Base-by-base conservation (phyloP, 345 rosid species). In the Hirschfeldia incana region DNA sequence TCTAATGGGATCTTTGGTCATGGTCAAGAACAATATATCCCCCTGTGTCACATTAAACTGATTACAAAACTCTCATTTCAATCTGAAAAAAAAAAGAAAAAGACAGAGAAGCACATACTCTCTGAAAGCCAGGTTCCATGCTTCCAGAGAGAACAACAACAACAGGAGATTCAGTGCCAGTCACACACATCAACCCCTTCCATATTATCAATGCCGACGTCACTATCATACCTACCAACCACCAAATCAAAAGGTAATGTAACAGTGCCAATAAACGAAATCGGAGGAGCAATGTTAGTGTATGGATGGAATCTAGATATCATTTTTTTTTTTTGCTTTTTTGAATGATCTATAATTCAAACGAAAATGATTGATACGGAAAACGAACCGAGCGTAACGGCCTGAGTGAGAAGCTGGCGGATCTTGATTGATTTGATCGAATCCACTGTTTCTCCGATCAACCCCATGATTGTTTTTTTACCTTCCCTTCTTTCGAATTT, bases 101-200 rank as follows among this genome's bases (percentile, higher is more conserved):
- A 75, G 72, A 61, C 63, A 5, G 74, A 29, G 39, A 8, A 73
- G 82, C 71, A 49, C 16, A 49, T 77, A 93, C 99, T 85, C 99
- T 96, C 86, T 96, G 85, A 86, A 96, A 93, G 34, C 95, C 99
- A 65, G 98, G 99, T 82, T 96, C 99, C 99, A 96, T 96, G 76
- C 99, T 96, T 83, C 86, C 99, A 3, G 99, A 96, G 66, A 93
- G 98, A 82, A 96, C 95, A 63, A 93, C 98, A 32, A 96, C 98
- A 5, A 96, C 95, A n/a, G 98, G 98, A 37, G 98, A 96, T 84
- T 96, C 98, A 75, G 94, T 92, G n/a, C 98, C 98, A 44, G 98
- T 96, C 51, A 93, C 30, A 81, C 98, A 93, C 94, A 96, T 92
- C 88, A 96, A 84, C 0, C 87, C 89, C 86, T 93, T 93, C 99